These are phyloP conservation scores for Phytophthora pinifolia DNA, from an alignment of 352 stramenopile species.

Conservation along the genomic window DNA sequence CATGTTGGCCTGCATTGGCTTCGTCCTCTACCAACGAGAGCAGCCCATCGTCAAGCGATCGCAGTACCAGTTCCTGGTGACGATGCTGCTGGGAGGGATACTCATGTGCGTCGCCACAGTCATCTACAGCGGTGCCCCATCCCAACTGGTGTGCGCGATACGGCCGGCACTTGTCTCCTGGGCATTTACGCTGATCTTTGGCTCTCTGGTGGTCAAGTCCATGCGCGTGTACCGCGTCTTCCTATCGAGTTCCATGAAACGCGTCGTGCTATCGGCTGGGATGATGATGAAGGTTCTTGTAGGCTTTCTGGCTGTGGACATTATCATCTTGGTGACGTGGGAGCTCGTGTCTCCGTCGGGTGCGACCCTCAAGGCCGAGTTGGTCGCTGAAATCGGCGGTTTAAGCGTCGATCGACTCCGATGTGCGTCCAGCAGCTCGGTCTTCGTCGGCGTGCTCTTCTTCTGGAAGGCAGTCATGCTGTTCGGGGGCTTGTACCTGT, in stretches of 20 bases:
- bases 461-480: slow-evolving; percentile 51
- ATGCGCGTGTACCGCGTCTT: slow-evolving; percentile 59
- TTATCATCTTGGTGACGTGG: slow-evolving; percentile 36
- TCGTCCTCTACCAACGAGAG: slow-evolving; percentile 40
- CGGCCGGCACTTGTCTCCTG: slow-evolving; percentile 36
- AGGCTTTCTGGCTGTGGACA: slow-evolving; percentile 38
- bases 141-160: slow-evolving; percentile 29
- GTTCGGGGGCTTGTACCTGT: slow-evolving; percentile 40
- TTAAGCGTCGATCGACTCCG: slow-evolving; percentile 26
- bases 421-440: slow-evolving; percentile 36
- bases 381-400: slow-evolving; percentile 22
- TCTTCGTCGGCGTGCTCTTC: slow-evolving; percentile 38
- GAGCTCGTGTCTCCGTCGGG: slow-evolving; percentile 24
- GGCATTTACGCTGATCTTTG: slow-evolving; percentile 57
- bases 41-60: slow-evolving; percentile 64
- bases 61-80: slow-evolving; percentile 60
- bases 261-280: slow-evolving; percentile 35
- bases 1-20: slow-evolving; percentile 26
- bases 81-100: slow-evolving; percentile 53
- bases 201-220: slow-evolving; percentile 48
- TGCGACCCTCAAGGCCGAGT: slow-evolving; percentile 12
- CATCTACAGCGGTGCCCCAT: slow-evolving; percentile 47
- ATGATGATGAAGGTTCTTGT: slow-evolving; percentile 48
- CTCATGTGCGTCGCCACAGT: slow-evolving; percentile 43
- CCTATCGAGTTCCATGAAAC: slow-evolving; percentile 40